A percentile compares a stretch with the other conserved stretches of the same genome.
Evolutionary conservation across 1,284 basidiomycete species (phyloP).

Genomic region (Mixia osmundae): DNA sequence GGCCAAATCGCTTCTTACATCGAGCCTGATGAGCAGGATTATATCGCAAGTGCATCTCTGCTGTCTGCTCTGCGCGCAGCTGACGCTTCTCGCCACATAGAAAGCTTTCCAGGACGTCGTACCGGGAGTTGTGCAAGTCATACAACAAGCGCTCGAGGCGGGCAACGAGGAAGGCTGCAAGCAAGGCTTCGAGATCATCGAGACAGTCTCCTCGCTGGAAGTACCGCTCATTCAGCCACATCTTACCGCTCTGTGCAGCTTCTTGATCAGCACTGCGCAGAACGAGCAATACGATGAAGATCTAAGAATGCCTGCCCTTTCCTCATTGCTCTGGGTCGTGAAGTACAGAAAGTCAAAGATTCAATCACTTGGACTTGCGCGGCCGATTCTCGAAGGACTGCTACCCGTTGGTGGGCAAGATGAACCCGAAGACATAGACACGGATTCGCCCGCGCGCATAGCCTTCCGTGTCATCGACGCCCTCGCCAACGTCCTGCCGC

Average conservation of each 20-base stretch:
- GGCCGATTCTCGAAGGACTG: constrained; percentile 66
- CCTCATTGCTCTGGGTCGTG: constrained; percentile 63
- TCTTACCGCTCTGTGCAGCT: constrained; percentile 66
- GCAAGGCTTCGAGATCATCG: constrained; percentile 82
- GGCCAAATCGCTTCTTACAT: constrained; percentile 88
- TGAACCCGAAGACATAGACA: constrained; percentile 59
- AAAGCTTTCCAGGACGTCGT: constrained; percentile 74
- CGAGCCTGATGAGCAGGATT: constrained; percentile 60
- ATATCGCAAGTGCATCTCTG: constrained; percentile 37
- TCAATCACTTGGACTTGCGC: constrained; percentile 62
- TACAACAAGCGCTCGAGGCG: constrained; percentile 63
- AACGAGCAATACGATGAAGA: constrained; percentile 57
- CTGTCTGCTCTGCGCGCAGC: neutral
- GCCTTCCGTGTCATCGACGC: constrained; percentile 88
- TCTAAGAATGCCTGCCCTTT: constrained; percentile 73
- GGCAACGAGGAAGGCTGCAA: constrained; percentile 62
- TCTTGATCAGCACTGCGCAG: constrained; percentile 63
- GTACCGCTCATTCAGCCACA: constrained; percentile 73
- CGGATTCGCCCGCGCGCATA: constrained; percentile 73
- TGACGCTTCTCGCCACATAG: constrained; percentile 22
- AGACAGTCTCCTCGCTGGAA: constrained; percentile 63
- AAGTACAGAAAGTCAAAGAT: constrained; percentile 80
- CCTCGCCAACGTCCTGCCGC: constrained; percentile 79
- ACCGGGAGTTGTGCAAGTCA: constrained; percentile 70
- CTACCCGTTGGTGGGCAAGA: constrained; percentile 85